These are phyloP conservation scores for Elaeis oleifera DNA, from an alignment of 202 grass and related monocot species.

Conservation along the genomic window DNA sequence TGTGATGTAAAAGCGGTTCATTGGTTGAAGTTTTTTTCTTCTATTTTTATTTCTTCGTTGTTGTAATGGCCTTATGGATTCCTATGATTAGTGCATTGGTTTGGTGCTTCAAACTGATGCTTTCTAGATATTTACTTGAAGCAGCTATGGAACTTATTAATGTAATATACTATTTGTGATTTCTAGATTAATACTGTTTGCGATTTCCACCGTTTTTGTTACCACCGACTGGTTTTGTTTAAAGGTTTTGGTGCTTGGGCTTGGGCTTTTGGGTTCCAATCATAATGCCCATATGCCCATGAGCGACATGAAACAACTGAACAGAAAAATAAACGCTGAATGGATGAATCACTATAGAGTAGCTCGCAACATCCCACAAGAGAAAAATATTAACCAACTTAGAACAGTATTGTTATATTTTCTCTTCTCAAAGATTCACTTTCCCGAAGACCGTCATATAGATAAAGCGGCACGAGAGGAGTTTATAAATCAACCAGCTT, in stretches of 20 bases:
- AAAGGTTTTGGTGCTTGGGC: conserved; percentile 30
- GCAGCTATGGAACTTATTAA: conserved; percentile 12
- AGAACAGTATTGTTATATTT: conserved; percentile 7
- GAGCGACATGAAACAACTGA: no score
- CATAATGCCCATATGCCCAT: conserved; percentile 7
- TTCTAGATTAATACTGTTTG: conserved; percentile 34
- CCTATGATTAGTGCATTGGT: no score
- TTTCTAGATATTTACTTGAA: conserved; percentile 25
- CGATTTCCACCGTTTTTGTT: conserved; percentile 45
- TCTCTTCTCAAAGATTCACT: conserved; percentile 16
- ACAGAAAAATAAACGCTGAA: no score
- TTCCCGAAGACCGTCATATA: not conserved
- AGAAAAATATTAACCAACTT: conserved; percentile 32
- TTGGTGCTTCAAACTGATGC: conserved; percentile 30
- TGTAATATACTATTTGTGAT: conserved; percentile 47
- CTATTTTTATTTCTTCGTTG: conserved; percentile 5
- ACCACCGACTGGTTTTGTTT: conserved; percentile 16
- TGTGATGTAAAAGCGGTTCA: conserved; percentile 63
- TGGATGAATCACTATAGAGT: conserved; percentile 13
- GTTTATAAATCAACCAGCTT: no score
- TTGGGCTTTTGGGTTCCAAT: conserved; percentile 34
- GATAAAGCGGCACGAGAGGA: not conserved
- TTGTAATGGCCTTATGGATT: no score
- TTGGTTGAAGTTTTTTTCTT: conserved; percentile 28
- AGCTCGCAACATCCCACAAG: conserved; percentile 38